A percentile compares a stretch with the other conserved stretches of the same genome.
These are phyloP conservation scores for Pichia ethanolica DNA, from an alignment of 805 yeast species.

Conservation along the genomic window DNA sequence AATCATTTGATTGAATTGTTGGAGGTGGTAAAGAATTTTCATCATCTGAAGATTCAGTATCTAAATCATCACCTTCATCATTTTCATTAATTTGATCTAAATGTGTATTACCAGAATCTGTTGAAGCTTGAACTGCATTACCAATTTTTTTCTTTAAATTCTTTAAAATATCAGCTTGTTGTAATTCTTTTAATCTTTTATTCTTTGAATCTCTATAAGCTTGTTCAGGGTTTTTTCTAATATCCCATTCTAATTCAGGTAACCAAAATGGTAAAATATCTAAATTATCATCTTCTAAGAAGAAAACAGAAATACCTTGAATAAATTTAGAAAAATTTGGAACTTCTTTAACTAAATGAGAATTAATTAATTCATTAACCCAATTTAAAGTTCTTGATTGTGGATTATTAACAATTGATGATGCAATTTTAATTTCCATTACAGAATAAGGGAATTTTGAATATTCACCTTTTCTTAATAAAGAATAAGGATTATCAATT, in stretches of 20 bases:
- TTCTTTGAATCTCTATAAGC: conserved; percentile 62
- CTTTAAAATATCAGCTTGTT: conserved; percentile 31
- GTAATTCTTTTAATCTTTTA: conserved; percentile 41
- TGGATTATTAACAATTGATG: conserved; percentile 42
- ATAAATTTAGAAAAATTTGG: conserved; percentile 90
- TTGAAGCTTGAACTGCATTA: conserved; percentile 30
- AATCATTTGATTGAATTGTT: background rate
- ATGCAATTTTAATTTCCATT: conserved; percentile 66
- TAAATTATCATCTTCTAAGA: conserved; percentile 82
- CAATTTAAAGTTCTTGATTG: conserved; percentile 46
- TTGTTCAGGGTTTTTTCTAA: conserved; percentile 69
- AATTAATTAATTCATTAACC: conserved; percentile 79
- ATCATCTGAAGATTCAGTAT: conserved; percentile 46
- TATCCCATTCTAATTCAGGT: conserved; percentile 77
- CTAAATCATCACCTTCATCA: conserved; percentile 30
- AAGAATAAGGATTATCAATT: conserved; percentile 57
- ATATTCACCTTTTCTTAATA: conserved; percentile 80
- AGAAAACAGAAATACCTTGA: conserved; percentile 86
- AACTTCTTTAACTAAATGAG: conserved; percentile 85
- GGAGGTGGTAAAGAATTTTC: conserved; percentile 37
- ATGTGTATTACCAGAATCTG: conserved; percentile 21
- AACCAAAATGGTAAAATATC: conserved; percentile 93
- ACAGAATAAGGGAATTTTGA: conserved; percentile 79
- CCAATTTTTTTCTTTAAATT: conserved; percentile 37
- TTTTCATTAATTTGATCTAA: conserved; percentile 27